A percentile compares a stretch with the other conserved stretches of the same genome.
Evolutionary conservation across 345 rosid genomes (phyloP).

Genomic region (Ceriops tagal): DNA sequence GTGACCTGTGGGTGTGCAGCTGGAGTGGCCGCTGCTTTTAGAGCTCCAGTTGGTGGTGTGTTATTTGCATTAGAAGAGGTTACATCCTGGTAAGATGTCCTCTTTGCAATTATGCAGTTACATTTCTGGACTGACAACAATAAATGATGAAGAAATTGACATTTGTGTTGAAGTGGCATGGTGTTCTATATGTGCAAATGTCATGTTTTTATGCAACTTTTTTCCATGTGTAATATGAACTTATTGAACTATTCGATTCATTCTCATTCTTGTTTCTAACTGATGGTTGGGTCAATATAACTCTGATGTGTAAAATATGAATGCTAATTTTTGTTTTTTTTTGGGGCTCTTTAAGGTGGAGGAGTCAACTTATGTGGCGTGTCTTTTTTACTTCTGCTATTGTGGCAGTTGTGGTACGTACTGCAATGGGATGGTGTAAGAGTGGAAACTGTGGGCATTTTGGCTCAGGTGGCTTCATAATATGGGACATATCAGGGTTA

Average conservation of each 20-base stretch:
- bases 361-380: conserved; percentile 99
- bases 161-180: not conserved
- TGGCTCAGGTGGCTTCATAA: conserved; percentile 92
- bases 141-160: not conserved
- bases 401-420: conserved; percentile 96
- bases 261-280: not conserved
- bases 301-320: not conserved
- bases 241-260: not conserved
- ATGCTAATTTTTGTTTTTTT: conserved; percentile 12
- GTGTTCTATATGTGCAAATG: not conserved
- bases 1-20: conserved; percentile 99
- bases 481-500: conserved; percentile 89
- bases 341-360: conserved; percentile 66
- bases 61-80: conserved; percentile 97
- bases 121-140: not conserved
- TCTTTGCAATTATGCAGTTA: conserved; percentile 11
- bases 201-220: not conserved
- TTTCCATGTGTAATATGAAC: conserved; percentile 1
- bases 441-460: conserved; percentile 96
- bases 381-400: conserved; percentile 97
- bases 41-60: conserved; percentile 99
- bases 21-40: conserved; percentile 98
- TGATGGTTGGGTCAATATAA: not conserved
- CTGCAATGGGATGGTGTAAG: conserved; percentile 96
- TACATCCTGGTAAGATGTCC: conserved; percentile 73